These are phyloP conservation scores for Eucalyptus leucophloia DNA, from an alignment of 345 rosid genomes.

Conservation along the genomic window DNA sequence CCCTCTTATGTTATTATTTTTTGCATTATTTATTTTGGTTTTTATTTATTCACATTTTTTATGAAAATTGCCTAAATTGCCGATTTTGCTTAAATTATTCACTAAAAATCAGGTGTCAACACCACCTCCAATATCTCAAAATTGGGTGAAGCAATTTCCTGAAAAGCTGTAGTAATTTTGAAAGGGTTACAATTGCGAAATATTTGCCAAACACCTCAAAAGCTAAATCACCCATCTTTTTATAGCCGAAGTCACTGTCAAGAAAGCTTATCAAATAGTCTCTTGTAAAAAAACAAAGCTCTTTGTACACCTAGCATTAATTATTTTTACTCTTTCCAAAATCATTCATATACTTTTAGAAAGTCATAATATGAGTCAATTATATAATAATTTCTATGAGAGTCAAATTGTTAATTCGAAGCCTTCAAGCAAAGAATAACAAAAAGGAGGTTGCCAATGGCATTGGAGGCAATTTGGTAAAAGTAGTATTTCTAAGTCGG, in stretches of 20 bases:
- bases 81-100: background rate
- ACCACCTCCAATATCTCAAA: too few relatives aligned
- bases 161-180: background rate
- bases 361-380: background rate
- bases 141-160: background rate
- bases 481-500: too few relatives aligned
- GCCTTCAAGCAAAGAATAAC: rapidly evolving
- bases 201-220: background rate
- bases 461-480: background rate
- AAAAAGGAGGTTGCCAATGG: background rate
- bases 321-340: background rate
- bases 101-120: rapidly evolving
- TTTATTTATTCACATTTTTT: too few relatives aligned
- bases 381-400: background rate
- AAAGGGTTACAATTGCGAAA: too few relatives aligned
- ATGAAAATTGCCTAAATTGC: background rate
- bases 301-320: background rate
- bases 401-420: background rate
- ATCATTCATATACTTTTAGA: background rate
- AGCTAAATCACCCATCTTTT: background rate
- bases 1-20: background rate
- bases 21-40: background rate
- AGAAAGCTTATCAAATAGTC: background rate
- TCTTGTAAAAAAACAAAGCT: background rate
- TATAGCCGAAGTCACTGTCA: rapidly evolving